These are phyloP conservation scores for Halteria grandinella DNA, from an alignment of 73 alveolate species.

Conservation along the genomic window DNA sequence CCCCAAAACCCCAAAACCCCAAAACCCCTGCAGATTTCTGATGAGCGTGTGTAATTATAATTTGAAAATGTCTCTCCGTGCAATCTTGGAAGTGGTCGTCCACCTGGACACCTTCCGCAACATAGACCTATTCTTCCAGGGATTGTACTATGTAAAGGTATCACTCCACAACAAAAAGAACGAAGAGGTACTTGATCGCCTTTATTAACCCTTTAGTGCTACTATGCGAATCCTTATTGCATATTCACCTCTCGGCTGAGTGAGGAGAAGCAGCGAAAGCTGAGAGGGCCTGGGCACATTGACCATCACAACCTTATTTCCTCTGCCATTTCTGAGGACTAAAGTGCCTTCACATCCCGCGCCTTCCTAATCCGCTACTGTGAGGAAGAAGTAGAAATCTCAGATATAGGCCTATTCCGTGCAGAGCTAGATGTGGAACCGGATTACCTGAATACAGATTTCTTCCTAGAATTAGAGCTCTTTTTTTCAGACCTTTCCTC, in stretches of 20 bases:
- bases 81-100: conserved; percentile 66
- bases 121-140: conserved; percentile 79
- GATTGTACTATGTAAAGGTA: conserved; percentile 69
- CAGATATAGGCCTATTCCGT: conserved; percentile 42
- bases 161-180: conserved; percentile 56
- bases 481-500: conserved; percentile 43
- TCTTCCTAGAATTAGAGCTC: conserved; percentile 55
- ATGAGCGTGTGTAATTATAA: neutral
- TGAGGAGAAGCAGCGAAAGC: conserved; percentile 14
- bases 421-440: conserved; percentile 61
- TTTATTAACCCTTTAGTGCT: neutral
- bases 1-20: conserved; percentile 48
- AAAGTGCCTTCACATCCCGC: conserved; percentile 30
- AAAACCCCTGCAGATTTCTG: conserved; percentile 1
- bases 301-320: conserved; percentile 59
- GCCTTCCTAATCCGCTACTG: conserved; percentile 61
- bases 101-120: conserved; percentile 80
- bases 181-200: neutral
- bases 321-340: conserved; percentile 22
- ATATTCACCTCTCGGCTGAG: conserved; percentile 8
- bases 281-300: conserved; percentile 4
- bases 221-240: conserved; percentile 43
- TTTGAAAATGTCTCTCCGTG: conserved; percentile 71
- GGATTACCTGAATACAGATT: conserved; percentile 43
- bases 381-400: conserved; percentile 67